Conservation (phyloP, 2,329 filamentous ascomycete genomes). For the Penicillium sp. region DNA sequence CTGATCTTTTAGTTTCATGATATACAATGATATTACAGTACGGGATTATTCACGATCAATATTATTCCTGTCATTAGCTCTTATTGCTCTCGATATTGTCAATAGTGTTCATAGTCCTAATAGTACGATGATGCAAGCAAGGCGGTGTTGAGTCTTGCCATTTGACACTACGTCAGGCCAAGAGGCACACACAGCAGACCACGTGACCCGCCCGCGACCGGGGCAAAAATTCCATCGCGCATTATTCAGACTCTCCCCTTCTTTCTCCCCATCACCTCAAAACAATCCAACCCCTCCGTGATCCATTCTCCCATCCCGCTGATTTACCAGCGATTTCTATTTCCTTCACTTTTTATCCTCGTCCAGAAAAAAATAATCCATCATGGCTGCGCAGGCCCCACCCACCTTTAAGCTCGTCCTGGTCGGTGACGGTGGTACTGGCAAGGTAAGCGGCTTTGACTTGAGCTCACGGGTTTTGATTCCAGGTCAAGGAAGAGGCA, state of each 20-base stretch:
- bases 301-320: conserved; percentile 32
- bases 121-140: conserved; percentile 3
- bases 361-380: conserved; percentile 35
- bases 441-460: conserved; percentile 75
- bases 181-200: conserved; percentile 26
- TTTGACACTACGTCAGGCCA: conserved; percentile 34
- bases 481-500: background rate
- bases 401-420: conserved; percentile 99
- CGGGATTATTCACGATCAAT: background rate
- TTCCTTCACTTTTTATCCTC: conserved; percentile 24
- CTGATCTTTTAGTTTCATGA: background rate
- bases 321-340: conserved; percentile 24
- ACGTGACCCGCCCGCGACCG: conserved; percentile 30
- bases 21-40: background rate
- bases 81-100: too few relatives aligned
- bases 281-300: conserved; percentile 30
- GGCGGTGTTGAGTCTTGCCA: conserved; percentile 3
- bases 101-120: background rate
- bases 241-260: conserved; percentile 31
- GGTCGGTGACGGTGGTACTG: conserved; percentile 98
- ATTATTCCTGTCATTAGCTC: background rate
- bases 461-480: conserved; percentile 14
- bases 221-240: conserved; percentile 44
- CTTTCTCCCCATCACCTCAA: conserved; percentile 38
- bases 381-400: conserved; percentile 68